These are phyloP conservation scores for Boletus albobrunnescens DNA, from an alignment of 1,284 basidiomycete genomes.

Conservation along the genomic window DNA sequence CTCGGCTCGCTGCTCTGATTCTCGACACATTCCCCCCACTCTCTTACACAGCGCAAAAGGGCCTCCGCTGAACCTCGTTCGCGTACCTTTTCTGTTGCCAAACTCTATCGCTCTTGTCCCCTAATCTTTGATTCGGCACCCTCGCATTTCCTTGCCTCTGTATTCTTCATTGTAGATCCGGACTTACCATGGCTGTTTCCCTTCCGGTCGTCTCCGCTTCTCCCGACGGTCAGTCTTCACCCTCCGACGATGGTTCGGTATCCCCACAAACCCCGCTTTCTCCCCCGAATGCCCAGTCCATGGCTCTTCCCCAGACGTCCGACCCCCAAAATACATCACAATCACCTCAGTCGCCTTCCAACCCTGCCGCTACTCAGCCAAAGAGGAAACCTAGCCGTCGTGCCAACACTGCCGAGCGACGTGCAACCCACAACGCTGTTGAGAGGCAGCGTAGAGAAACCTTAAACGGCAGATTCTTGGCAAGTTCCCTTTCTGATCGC, in stretches of 20 bases:
- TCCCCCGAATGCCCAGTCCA: slow-evolving; percentile 38
- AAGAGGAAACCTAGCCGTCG: slow-evolving; percentile 78
- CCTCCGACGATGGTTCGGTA: slow-evolving; percentile 44
- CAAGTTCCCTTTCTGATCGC: slow-evolving; percentile 36
- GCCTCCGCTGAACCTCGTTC: slow-evolving; percentile 57
- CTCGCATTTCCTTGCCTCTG: slow-evolving; percentile 4
- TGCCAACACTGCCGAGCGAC: slow-evolving; percentile 90
- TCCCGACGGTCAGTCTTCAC: slow-evolving; percentile 40
- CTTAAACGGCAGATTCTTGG: slow-evolving; percentile 85
- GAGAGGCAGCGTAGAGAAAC: slow-evolving; percentile 90
- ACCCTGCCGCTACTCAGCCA: slow-evolving; percentile 31
- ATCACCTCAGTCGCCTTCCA: slow-evolving; percentile 20
- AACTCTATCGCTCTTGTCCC: slow-evolving; percentile 11
- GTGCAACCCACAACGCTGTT: slow-evolving; percentile 92
- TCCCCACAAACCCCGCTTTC: slow-evolving; percentile 51
- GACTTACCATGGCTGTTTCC: slow-evolving; percentile 49
- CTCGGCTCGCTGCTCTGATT: slow-evolving; percentile 56
- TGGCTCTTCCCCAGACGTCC: slow-evolving; percentile 32
- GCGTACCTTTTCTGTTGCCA: slow-evolving; percentile 39
- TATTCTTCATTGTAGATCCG: slow-evolving; percentile 21
- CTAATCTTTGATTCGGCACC: slow-evolving; percentile 20
- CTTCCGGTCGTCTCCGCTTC: slow-evolving; percentile 45
- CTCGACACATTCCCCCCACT: slow-evolving; percentile 16
- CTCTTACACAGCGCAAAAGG: slow-evolving; percentile 31
- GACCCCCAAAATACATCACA: slow-evolving; percentile 19